Evolutionary conservation across 139 green algal genomes (phyloP).

Genomic region (Chlamydomonas urium): DNA sequence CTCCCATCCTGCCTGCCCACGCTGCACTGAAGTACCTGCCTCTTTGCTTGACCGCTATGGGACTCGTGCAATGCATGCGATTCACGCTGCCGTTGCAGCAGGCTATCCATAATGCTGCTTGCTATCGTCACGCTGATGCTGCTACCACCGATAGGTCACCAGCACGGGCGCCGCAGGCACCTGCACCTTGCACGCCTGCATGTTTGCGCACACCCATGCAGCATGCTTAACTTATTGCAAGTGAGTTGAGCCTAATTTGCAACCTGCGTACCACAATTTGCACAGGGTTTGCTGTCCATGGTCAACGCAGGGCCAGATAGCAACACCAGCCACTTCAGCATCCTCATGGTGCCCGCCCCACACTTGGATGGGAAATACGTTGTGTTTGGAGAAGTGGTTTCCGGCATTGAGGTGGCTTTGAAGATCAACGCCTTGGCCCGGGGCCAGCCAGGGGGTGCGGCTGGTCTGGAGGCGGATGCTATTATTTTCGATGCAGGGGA

Average conservation of each 20-base stretch:
- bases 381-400: conserved; percentile 61
- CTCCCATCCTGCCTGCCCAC: too few relatives aligned
- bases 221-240: neutral
- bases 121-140: too few relatives aligned
- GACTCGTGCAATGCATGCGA: too few relatives aligned
- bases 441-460: conserved; percentile 13
- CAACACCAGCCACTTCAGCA: conserved; percentile 71
- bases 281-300: conserved; percentile 61
- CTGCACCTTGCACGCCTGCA: too few relatives aligned
- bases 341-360: conserved; percentile 66
- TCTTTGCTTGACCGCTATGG: too few relatives aligned
- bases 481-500: conserved; percentile 43
- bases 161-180: too few relatives aligned
- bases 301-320: conserved; percentile 69
- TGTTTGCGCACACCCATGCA: neutral
- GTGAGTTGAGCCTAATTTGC: too few relatives aligned
- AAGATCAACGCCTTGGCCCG: conserved; percentile 12
- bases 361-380: conserved; percentile 71
- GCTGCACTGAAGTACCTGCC: too few relatives aligned
- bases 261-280: neutral
- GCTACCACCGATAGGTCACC: too few relatives aligned
- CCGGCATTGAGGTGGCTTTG: conserved; percentile 25
- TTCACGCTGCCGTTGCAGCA: too few relatives aligned
- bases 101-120: too few relatives aligned
- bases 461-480: conserved; percentile 36